Evolutionary conservation across 176 grass and related monocot species (phyloP), one percentile per base, ranked within the genome.

Genomic region (Poa annua): DNA sequence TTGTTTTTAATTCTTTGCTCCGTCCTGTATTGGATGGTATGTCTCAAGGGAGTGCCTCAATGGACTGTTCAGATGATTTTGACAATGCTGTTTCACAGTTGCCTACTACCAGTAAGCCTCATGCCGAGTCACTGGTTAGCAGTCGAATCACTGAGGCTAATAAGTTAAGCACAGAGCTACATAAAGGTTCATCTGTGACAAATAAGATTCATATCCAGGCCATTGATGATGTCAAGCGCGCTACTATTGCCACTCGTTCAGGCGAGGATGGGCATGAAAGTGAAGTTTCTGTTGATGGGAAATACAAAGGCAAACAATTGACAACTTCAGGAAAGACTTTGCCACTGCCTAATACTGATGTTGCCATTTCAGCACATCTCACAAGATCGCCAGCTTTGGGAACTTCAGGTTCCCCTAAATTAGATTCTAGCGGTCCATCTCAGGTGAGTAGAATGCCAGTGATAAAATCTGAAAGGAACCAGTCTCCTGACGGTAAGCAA

Each of bases 41-140:
- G 84, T 90, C 84, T 22, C 88, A 90, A 35, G 88, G 88, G 32
- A 86, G 88, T 80, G 88, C 88, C 57, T 81, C 86, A 86, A 90
- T 90, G 88, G 88, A 90, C 59, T 90, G 84, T 66, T 90, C 88
- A 83, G 88, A 90, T 51, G 88, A 86, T 50, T 56, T 81, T 66
- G 74, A 57, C 57, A 79, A 74, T 83, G 66, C 75, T 44, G 22
- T 74, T 73, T 86, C 80, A 67, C 57, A 48, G 33, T 22, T 86
- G 74, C 67, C 57, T 75, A 83, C 15, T 74, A 56, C 50, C 52
- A 39, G 41, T 20, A 83, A 74, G 10, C 74, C 57, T 86, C 74
- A 33, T 68, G 59, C 22, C 44, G 88, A 47, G 20, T 45, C 74
- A 80, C 49, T 78, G 38, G 73, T 74, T 22, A 79, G 59, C 54